Evolutionary conservation across 2,329 filamentous ascomycete genomes (phyloP), one percentile per base, ranked within the genome.

Genomic region (Gaeumannomyces tritici): DNA sequence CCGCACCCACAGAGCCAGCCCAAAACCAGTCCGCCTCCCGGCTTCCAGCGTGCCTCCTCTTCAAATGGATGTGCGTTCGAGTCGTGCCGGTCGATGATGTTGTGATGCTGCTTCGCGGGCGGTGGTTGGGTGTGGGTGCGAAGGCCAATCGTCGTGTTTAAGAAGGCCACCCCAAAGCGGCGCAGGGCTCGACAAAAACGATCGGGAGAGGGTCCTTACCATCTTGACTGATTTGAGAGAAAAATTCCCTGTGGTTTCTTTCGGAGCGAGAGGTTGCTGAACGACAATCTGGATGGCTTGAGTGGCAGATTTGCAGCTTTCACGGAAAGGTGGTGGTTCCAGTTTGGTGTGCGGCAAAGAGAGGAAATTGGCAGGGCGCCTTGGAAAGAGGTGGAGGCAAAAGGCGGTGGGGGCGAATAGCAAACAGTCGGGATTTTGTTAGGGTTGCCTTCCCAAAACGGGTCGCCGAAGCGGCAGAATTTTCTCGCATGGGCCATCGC

Each of bases 161-260:
- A 6, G 15, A 29, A 6, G 55, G 11, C 9, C 26, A 5, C 26
- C 18, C 55, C 9, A 29, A 9, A 7, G 27, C 24, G 26, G 8
- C 56, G 15, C 56, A 58, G 27, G 27, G 59, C 51, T 24, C 27
- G 29, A 42, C 24, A 55, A 31, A 60, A 18, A 12, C 18, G 31
- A 55, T n/a, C 24, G 28, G 29, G 59, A 54, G 18, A 33, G 51
- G 12, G 24, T 60, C 42, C 74, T 86, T 83, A 89, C 86, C 86
- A 89, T 89, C 76, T 87, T 88, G 85, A 80, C 80, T 83, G 77
- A 82, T 35, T 80, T 80, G 73, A 75, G 71, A 73, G 67, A 65
- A 68, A 69, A 61, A 66, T 65, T 75, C 72, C 74, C 67, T 68
- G 67, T 71, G 73, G 71, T 71, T 71, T 29, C 27, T 73, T 76